Evolutionary conservation across 2,329 filamentous ascomycete genomes (phyloP).

Genomic region (Colletotrichum neosansevieriae): DNA sequence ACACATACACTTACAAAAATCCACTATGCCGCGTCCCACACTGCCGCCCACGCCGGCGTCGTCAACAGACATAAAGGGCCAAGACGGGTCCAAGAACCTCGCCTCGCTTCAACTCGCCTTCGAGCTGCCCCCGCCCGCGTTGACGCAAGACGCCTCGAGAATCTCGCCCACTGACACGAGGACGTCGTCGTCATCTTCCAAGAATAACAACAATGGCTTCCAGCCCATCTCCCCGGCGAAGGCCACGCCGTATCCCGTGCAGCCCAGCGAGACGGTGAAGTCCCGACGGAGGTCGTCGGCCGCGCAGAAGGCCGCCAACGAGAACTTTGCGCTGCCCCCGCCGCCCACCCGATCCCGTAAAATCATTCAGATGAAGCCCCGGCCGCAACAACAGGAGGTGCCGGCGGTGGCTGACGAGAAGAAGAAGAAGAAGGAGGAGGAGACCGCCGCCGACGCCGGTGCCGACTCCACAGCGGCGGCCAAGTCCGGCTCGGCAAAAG

Average conservation of each 20-base stretch:
- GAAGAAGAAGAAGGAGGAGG: slow-evolving; percentile 37
- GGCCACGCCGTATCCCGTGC: slow-evolving; percentile 56
- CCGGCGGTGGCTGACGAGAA: slow-evolving; percentile 23
- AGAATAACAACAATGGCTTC: slow-evolving; percentile 18
- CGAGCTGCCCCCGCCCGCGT: slow-evolving; percentile 81
- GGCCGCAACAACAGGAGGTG: slow-evolving; percentile 54
- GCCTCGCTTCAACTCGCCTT: slow-evolving; percentile 76
- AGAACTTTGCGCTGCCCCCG: slow-evolving; percentile 85
- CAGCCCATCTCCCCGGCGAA: slow-evolving; percentile 39
- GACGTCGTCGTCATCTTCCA: slow-evolving; percentile 42
- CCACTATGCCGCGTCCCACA: slow-evolving; percentile 72
- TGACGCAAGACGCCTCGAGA: slow-evolving; percentile 63
- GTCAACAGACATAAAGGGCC: slow-evolving; percentile 82
- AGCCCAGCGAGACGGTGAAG: slow-evolving; percentile 65
- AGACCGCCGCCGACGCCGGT: slow-evolving; percentile 39
- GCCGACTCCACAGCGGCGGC: neutral
- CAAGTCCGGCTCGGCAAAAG: slow-evolving; percentile 30
- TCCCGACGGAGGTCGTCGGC: slow-evolving; percentile 65
- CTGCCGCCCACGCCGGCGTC: slow-evolving; percentile 83
- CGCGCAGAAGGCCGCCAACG: slow-evolving; percentile 64
- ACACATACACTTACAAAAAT: neutral
- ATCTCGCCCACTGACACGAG: slow-evolving; percentile 56
- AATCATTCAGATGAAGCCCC: slow-evolving; percentile 97
- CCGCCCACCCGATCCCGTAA: slow-evolving; percentile 92
- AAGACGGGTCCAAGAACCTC: slow-evolving; percentile 73